phyloP scores from a whole-genome alignment of 352 stramenopile species.

The Phytophthora agathidicida region DNA sequence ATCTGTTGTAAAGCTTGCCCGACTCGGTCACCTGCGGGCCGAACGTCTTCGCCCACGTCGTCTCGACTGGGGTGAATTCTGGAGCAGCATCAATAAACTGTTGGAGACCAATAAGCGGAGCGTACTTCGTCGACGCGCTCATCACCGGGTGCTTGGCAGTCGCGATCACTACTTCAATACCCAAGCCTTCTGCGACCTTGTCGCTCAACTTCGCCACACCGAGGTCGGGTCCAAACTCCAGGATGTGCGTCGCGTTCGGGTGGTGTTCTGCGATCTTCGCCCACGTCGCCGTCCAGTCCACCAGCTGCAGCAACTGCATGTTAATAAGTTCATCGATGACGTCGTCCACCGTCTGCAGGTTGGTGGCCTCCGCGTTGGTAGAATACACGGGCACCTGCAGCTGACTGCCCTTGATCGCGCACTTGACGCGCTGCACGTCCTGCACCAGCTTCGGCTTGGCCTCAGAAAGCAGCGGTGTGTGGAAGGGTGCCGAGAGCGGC shows the following conservation, averaged over 20 bases:
- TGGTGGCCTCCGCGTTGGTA: slow-evolving; percentile 52
- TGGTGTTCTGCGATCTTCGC: slow-evolving; percentile 41
- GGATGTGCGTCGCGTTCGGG: slow-evolving; percentile 59
- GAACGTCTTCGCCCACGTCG: slow-evolving; percentile 64
- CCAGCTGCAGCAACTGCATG: slow-evolving; percentile 68
- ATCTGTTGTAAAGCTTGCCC: slow-evolving; percentile 72
- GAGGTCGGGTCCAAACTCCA: slow-evolving; percentile 77
- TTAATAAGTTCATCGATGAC: slow-evolving; percentile 55
- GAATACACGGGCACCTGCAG: slow-evolving; percentile 74
- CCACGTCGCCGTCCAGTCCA: slow-evolving; percentile 70
- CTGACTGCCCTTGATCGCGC: slow-evolving; percentile 45
- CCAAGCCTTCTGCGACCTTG: slow-evolving; percentile 52
- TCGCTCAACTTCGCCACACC: slow-evolving; percentile 61
- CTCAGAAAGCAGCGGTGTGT: slow-evolving; percentile 56
- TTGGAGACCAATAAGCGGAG: slow-evolving; percentile 46
- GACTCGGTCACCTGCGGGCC: slow-evolving; percentile 46
- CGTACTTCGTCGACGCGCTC: slow-evolving; percentile 16
- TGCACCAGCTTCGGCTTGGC: slow-evolving; percentile 52
- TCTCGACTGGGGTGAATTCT: slow-evolving; percentile 1
- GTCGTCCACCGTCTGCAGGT: slow-evolving; percentile 60
- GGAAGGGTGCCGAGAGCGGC: slow-evolving; percentile 75
- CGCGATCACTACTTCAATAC: slow-evolving; percentile 57
- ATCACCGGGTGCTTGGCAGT: slow-evolving; percentile 50
- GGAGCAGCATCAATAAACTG: slow-evolving; percentile 43
- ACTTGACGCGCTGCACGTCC: slow-evolving; percentile 55